Percentiles rank a stretch among this genome's conserved stretches.
These are phyloP conservation scores for Naematelia encephala DNA, from an alignment of 768 basidiomycete species.

Conservation along the genomic window DNA sequence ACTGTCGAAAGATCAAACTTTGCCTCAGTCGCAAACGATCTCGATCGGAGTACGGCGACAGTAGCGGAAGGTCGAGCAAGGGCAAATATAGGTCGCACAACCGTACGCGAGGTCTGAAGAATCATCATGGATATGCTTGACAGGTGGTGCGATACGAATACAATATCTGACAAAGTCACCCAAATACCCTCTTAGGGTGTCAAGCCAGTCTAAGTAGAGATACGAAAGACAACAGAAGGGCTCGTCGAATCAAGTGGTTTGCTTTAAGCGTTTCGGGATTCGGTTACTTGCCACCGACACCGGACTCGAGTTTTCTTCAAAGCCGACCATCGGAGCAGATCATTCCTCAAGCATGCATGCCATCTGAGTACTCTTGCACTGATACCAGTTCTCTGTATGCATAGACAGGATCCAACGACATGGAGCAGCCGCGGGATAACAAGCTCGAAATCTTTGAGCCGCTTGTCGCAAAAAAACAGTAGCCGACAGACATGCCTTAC, in stretches of 20 bases:
- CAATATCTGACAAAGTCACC: background rate
- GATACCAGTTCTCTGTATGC: too few relatives aligned
- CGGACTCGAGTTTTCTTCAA: too few relatives aligned
- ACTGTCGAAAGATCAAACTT: slow-evolving; percentile 59
- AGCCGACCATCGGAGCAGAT: too few relatives aligned
- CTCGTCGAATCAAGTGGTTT: background rate
- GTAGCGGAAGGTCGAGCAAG: slow-evolving; percentile 1
- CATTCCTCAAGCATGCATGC: background rate
- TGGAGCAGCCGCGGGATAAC: too few relatives aligned
- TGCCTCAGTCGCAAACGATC: slow-evolving; percentile 34
- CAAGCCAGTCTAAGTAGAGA: background rate
- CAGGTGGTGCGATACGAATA: background rate
- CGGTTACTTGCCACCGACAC: background rate
- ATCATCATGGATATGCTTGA: background rate
- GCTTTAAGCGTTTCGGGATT: background rate
- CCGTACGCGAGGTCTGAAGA: background rate
- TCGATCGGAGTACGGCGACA: background rate
- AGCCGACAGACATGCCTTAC: background rate
- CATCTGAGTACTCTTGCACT: background rate
- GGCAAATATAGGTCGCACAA: background rate
- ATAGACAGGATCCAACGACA: too few relatives aligned
- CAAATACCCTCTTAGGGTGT: background rate
- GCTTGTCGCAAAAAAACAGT: background rate
- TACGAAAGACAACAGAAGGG: background rate
- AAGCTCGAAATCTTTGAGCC: background rate